phyloP scores from a whole-genome alignment of 163 green algal genomes.

The Scenedesmus sp. region DNA sequence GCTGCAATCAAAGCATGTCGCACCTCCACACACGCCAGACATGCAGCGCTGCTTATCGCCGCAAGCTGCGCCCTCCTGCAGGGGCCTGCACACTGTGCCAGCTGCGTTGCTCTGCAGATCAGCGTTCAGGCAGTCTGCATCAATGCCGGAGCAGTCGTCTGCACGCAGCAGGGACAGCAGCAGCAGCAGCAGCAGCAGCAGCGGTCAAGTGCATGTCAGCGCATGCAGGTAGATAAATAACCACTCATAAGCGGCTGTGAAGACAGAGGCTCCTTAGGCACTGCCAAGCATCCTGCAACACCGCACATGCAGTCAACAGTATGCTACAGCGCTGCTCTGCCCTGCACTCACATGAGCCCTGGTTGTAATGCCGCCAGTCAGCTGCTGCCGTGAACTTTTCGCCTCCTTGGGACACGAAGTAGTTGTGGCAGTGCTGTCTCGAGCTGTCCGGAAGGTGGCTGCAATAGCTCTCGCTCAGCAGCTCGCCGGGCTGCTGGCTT shows the following conservation, averaged over 20 bases:
- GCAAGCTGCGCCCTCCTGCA: slow-evolving; percentile 22
- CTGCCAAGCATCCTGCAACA: no score
- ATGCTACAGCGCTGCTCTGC: no score
- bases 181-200: neutral
- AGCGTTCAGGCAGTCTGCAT: slow-evolving; percentile 23
- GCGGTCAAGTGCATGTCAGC: neutral
- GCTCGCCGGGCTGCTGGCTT: neutral
- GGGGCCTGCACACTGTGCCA: slow-evolving; percentile 7
- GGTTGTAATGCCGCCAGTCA: slow-evolving; percentile 32
- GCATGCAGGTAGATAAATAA: neutral
- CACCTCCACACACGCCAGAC: slow-evolving; percentile 40
- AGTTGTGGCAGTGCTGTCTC: neutral
- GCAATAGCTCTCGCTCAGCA: neutral
- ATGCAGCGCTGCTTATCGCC: neutral
- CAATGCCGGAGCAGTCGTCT: slow-evolving; percentile 47
- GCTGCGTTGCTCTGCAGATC: slow-evolving; percentile 16
- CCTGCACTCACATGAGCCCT: slow-evolving; percentile 29
- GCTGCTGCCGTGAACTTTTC: slow-evolving; percentile 30
- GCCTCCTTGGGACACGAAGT: neutral
- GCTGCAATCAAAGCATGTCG: neutral
- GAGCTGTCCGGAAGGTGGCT: neutral
- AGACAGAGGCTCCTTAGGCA: no score
- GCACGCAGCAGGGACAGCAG: neutral
- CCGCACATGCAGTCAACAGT: no score
- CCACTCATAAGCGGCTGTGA: no score